Base-by-base conservation (phyloP, 2,329 filamentous ascomycete genomes). In the Aureobasidium leucospermi region DNA sequence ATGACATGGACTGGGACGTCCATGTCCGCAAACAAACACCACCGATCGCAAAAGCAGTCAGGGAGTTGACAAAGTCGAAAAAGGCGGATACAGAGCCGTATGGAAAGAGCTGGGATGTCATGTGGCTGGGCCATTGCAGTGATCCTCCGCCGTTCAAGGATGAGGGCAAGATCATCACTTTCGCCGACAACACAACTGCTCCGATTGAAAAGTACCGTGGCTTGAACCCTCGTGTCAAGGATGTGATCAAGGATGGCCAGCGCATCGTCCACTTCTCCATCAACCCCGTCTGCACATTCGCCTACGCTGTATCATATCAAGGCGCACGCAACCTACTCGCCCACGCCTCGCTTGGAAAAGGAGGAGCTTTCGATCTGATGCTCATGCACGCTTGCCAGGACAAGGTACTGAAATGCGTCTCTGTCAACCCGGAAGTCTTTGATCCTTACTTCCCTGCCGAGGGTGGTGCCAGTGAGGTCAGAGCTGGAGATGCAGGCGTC, bases 111-210 rank as follows among this genome's bases (percentile, higher is more conserved):
- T 75, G 73, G 71, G 73, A 75, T 63, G 59, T 75, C 9, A 65
- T 75, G 1, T 74, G 72, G 72, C 63, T 75, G 15, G 73, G 73
- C 1, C 70, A 72, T 51, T 75, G 73, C 63, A 70, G 70, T 32
- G 69, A 70, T 15, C 61, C 60, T 4, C 64, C 65, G 7, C 58
- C 62, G 3, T 52, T 62, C 55, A 58, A 59, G 8, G 60, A 64
- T 8, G 42, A 60, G 13, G 47, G 47, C 10, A 60, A 61, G 1
- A 45, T 57, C 15, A 53, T 66, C 6, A 41, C 59, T 9, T 69
- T 62, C 52, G n/a, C 31, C 1, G 69, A 71, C 42, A 49, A 62
- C 4, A 63, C 67, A 8, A 63, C 65, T 4, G 63, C 65, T 15
- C 52, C 63, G 6, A 58, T 61, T 5, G 61, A 61, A 1, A 57